Evolutionary conservation across 129 eudicot genomes (phyloP), one percentile per base, ranked within the genome.

Genomic region (Flaveria linearis): DNA sequence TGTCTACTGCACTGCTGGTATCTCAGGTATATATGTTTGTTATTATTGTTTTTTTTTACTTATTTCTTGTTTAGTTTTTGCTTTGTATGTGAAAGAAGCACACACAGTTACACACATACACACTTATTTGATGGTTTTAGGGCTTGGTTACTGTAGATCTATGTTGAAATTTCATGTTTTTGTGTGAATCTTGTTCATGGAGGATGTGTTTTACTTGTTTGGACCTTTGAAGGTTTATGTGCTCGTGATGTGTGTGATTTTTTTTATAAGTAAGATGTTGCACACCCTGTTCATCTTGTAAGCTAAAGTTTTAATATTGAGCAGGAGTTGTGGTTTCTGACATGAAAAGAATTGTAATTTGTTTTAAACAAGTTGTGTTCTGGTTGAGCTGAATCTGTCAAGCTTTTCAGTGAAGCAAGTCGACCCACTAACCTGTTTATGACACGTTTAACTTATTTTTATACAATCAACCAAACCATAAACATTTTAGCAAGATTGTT

Each of bases 1-100:
- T 61, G 96, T 91, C 52, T 91, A 91, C 85, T 91, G 93, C 79
- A 90, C 96, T 70, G 93, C 94, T 79, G 94, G 94, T 70, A 88
- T 91, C 76, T 91, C 94, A 80, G 97, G 97, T 87, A 49, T 52
- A 36, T 5, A 36, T 36, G 1, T 20, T 20, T 36, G 6, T 36
- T 36, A 4, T 5, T 30, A 4, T 4, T 36, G 0, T 36, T 0
- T 33, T 33, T 33, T 3, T 9, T 55, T 1, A 14, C 12, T 25
- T 23, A 12, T 17, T 52, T 7, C 22, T 52, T 52, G 13, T 52
- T 36, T 36, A 23, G 12, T 58, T 23, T 58, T 20, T 14, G 22
- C 25, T 20, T 57, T 57, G 9, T 57, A 57, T 13, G 2, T 57
- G 33, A 20, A 17, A 15, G 14, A 56, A 26, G 2, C 62, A 17